Base-by-base conservation (phyloP, 2,329 filamentous ascomycete genomes). In the Phoma sp. region DNA sequence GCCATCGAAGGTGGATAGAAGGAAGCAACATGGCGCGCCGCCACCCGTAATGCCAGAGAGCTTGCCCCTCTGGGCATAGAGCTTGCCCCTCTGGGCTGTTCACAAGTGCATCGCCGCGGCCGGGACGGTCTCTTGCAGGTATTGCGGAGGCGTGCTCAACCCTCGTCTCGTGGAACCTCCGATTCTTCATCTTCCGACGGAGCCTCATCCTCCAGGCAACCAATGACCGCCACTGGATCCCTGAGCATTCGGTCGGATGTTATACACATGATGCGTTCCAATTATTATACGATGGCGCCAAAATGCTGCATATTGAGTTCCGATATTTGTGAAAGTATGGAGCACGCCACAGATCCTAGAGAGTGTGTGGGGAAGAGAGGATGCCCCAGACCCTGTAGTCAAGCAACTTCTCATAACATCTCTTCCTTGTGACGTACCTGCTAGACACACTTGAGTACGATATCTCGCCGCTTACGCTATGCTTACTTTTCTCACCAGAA, bases 181-280 rank as follows among this genome's bases (percentile, higher is more conserved):
- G 33, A 46, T 28, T 39, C 23, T 45, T 39, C 45, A 26, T 32
- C 34, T 49, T 32, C 33, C 43, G 33, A 23, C 39, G 33, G 43
- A 53, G 51, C 51, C 51, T 53, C 51, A 47, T 42, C 21, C 28
- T 23, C 48, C 50, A 43, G 45, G 34, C 39, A 32, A 14, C 45
- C 33, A 34, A 33, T 32, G 17, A 46, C 46, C 46, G 26, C 12
- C 23, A 7, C 23, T 29, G 7, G 21, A 39, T 9, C 26, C 9
- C 51, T 54, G 14, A 39, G 29, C 45, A 20, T 5, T 34, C 34
- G 40, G 18, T 37, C n/a, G 18, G 28, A 29, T 29, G 17, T 14
- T 33, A 23, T 14, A 15, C 9, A 34, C 15, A 43, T 30, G 34
- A 38, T 39, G 23, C n/a, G 10, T 15, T 18, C 14, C 21, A 30